Conservation (phyloP, 2,329 filamentous ascomycete genomes). For the Corniculantispora saksenae region DNA sequence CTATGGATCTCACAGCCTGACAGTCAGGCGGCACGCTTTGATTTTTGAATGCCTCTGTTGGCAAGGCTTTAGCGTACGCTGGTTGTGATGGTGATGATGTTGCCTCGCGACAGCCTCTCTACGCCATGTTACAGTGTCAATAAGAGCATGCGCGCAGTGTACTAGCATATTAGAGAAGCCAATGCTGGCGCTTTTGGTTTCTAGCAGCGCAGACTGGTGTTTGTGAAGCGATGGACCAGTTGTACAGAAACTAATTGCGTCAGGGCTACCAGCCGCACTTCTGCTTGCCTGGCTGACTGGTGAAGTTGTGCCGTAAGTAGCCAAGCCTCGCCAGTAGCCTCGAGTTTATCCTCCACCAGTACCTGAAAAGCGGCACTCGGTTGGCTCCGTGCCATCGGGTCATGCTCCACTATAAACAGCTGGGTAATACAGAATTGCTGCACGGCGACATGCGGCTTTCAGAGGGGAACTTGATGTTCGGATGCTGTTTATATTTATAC, state of each 20-base stretch:
- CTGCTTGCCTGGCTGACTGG: neutral
- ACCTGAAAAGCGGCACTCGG: neutral
- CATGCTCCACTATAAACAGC: neutral
- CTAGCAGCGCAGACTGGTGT: too few relatives aligned
- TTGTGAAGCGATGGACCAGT: neutral
- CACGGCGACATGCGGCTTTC: neutral
- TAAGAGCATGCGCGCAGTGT: too few relatives aligned
- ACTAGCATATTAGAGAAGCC: too few relatives aligned
- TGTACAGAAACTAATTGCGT: too few relatives aligned
- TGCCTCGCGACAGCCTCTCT: too few relatives aligned
- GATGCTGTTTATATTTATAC: too few relatives aligned
- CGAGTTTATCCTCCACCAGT: neutral
- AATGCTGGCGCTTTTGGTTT: too few relatives aligned
- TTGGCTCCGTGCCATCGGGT: constrained; percentile 11
- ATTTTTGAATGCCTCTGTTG: neutral
- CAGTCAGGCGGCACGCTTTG: neutral
- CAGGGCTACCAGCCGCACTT: neutral
- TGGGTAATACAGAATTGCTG: neutral
- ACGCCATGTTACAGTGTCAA: too few relatives aligned
- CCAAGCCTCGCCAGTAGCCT: neutral
- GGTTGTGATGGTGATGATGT: too few relatives aligned
- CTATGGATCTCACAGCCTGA: constrained; percentile 1
- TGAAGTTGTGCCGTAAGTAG: neutral
- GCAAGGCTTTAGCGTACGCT: too few relatives aligned
- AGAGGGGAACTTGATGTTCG: too few relatives aligned